Base-by-base conservation (phyloP, 768 basidiomycete species). In the Lactarius tabidus region DNA sequence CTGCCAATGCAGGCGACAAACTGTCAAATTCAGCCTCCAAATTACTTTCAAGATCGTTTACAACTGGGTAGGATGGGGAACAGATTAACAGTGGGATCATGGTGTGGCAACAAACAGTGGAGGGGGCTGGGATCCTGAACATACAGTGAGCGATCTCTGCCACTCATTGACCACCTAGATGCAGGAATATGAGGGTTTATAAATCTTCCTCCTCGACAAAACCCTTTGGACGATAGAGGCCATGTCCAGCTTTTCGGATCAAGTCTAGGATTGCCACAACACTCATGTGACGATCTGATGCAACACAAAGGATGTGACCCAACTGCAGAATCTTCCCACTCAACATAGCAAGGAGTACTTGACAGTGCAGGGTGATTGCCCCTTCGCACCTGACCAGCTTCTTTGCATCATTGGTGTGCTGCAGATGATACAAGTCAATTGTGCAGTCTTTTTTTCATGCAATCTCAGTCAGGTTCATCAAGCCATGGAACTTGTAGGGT, bases 161-260 rank as follows among this genome's bases (percentile, higher is more conserved):
- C 17, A 59, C 35, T 15, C 15, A 48, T 23, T 31, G 18, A 2
- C 63, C 58, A 0, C 63, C 58, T 12, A 59, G 28, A 2, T 17
- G 48, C 18, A 59, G 51, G 12, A 64, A 59, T 2, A 64, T 28
- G 6, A 59, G n/a, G 0, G 52, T 38, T 1, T n/a, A 38, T 1
- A 59, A 29, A 5, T 64, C 48, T 1, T 64, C 58, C 17, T 59
- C 38, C n/a, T 64, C 33, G 7, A 17, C n/a, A 35, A 55, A 64
- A 1, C 58, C n/a, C 29, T 55, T 59, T 9, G 63, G 63, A 5
- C 29, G 57, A 51, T 64, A 64, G 1, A 23, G 8, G 4, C 58
- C 53, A 12, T 26, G n/a, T 15, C 57, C 38, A 2, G 58, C 58
- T n/a, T 60, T 55, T 26, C 35, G 18, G 3, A 55, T 1, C 6